Percentiles rank a stretch among this genome's conserved stretches.
phyloP scores from a whole-genome alignment of 176 grass and related monocot genomes.

The Ampelocalamus luodianensis region DNA sequence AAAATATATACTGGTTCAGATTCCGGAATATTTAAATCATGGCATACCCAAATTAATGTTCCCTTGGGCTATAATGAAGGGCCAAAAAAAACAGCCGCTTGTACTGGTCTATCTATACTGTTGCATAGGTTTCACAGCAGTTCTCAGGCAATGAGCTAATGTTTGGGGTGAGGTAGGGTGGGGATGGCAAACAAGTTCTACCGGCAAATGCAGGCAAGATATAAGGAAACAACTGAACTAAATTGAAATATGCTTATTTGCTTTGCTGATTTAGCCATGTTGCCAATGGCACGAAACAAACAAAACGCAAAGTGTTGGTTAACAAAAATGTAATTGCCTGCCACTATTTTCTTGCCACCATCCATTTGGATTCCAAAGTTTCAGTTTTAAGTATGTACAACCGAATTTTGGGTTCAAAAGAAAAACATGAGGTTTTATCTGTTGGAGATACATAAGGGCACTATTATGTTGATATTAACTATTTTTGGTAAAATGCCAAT shows the following conservation, averaged over 20 bases:
- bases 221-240: background rate
- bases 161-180: background rate
- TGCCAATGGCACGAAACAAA: background rate
- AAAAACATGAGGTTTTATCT: background rate
- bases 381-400: background rate
- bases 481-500: slow-evolving; percentile 9
- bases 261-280: background rate
- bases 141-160: background rate
- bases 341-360: background rate
- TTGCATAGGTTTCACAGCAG: background rate
- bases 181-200: slow-evolving; percentile 4
- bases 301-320: background rate
- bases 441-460: background rate
- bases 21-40: slow-evolving; percentile 22
- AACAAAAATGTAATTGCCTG: background rate
- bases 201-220: background rate
- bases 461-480: background rate
- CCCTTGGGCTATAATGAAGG: background rate
- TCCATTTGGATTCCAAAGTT: background rate
- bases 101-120: background rate
- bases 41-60: background rate
- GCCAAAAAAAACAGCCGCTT: slow-evolving; percentile 6
- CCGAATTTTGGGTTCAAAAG: background rate
- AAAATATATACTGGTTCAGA: slow-evolving; percentile 3
- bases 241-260: slow-evolving; percentile 9